Evolutionary conservation across 345 rosid genomes (phyloP), one percentile per base, ranked within the genome.

Genomic region (Sonneratia caseolaris): DNA sequence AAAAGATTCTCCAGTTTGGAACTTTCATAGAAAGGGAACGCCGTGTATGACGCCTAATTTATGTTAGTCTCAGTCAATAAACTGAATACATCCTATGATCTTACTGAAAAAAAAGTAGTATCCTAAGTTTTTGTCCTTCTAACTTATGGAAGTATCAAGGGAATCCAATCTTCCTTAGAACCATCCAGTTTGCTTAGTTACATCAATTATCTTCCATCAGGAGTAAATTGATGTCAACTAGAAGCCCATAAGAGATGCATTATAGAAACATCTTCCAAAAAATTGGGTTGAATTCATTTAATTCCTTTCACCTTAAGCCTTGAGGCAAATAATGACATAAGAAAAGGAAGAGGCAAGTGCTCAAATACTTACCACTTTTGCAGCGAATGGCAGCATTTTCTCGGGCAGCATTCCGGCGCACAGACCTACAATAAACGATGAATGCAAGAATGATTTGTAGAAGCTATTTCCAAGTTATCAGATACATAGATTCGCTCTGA

Each of bases 301-400:
- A 57, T 5, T 57, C 64, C 32, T 57, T 57, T 57, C 13, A n/a
- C n/a, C 64, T 24, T 7, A 24, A n/a, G 64, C 24, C 27, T 57
- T 24, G 9, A 57, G 64, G 35, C 9, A 57, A 7, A 57, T 4
- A 19, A 37, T 27, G 32, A 4, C 68, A 36, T 35, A 65, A 35
- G 7, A 42, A 65, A 65, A 14, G 43, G 45, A 14, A 43, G 47
- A 64, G 43, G 19, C 22, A 67, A 43, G 66, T 64, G 36, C 64
- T 65, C 27, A 36, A 45, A 55, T 51, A 22, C 83, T 78, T 79
- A 93, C 98, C 97, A 91, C 97, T 86, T 86, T 85, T 70, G 97
- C 81, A 56, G 96, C 97, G 37, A 89, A 89, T 2, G 92, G 91
- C 74, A 91, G 68, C 94, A 91, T 88, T 66, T 80, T 86, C 84